These are phyloP conservation scores for Platanus orientalis DNA, from an alignment of 164 flowering plant species.

Conservation along the genomic window DNA sequence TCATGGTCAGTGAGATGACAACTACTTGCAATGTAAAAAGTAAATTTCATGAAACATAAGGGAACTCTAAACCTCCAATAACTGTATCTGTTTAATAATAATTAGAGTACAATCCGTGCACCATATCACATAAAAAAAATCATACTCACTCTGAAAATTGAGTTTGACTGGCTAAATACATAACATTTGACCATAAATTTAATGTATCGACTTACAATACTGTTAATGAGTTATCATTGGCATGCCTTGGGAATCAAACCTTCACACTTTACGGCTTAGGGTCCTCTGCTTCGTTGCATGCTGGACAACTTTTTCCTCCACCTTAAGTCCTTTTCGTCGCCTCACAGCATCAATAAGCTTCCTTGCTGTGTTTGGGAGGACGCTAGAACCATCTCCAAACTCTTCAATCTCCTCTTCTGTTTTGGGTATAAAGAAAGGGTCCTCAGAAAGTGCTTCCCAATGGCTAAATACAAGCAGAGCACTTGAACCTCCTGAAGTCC, in stretches of 20 bases:
- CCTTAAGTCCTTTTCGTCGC: slow-evolving; percentile 82
- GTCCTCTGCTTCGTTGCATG: slow-evolving; percentile 96
- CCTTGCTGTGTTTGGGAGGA: slow-evolving; percentile 77
- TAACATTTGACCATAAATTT: not conserved
- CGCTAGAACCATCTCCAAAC: slow-evolving; percentile 92
- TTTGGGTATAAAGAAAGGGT: slow-evolving; percentile 91
- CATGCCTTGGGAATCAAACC: not conserved
- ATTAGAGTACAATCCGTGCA: no score
- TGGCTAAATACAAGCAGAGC: slow-evolving; percentile 75
- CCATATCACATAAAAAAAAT: not conserved
- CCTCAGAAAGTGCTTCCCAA: slow-evolving; percentile 80
- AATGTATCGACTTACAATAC: not conserved
- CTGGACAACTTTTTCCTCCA: slow-evolving; percentile 92
- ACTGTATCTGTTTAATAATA: no score
- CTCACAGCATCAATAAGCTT: slow-evolving; percentile 89
- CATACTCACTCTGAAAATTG: not conserved
- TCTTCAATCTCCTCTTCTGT: slow-evolving; percentile 93
- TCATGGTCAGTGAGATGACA: no score
- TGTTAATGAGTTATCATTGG: no score
- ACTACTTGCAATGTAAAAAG: no score
- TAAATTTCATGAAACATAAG: no score
- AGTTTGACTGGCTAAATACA: not conserved
- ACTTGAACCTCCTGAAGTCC: slow-evolving; percentile 56
- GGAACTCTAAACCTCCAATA: no score
- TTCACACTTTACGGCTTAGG: slow-evolving; percentile 79